Evolutionary conservation across 2,329 filamentous ascomycete species (phyloP).

Genomic region (Alternaria brassicicola): DNA sequence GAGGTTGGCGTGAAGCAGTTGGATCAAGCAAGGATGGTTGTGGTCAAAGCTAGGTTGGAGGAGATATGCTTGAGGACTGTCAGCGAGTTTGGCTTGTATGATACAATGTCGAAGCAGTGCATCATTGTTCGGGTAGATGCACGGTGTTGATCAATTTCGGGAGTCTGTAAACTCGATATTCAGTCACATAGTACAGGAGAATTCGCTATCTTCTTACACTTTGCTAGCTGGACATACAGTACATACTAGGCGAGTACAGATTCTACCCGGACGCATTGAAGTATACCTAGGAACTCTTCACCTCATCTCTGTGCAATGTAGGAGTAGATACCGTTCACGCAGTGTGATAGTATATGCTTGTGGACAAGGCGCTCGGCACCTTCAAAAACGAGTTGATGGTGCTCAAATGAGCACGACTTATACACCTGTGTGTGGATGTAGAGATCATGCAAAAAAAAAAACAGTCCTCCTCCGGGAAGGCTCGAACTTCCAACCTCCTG

Average conservation of each 20-base stretch:
- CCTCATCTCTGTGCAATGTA: not conserved
- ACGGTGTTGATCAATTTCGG: conserved; percentile 26
- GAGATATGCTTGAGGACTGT: conserved; percentile 43
- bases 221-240: not conserved
- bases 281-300: not conserved
- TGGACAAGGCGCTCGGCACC: not conserved
- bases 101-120: conserved; percentile 45
- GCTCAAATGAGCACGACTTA: not conserved
- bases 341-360: not conserved
- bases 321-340: not conserved
- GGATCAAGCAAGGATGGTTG: conserved; percentile 25
- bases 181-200: not conserved
- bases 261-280: not conserved
- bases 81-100: conserved; percentile 46
- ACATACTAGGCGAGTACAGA: not conserved
- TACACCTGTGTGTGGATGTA: not conserved
- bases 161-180: not conserved
- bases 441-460: conserved; percentile 13
- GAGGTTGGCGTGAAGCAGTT: conserved; percentile 26
- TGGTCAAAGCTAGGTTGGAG: conserved; percentile 38
- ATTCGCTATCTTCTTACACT: not conserved
- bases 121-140: conserved; percentile 41
- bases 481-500: conserved; percentile 37
- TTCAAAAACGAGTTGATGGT: not conserved
- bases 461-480: conserved; percentile 34